Evolutionary conservation across 1,284 basidiomycete species (phyloP), one percentile per base, ranked within the genome.

Genomic region (Amylostereum areolatum): DNA sequence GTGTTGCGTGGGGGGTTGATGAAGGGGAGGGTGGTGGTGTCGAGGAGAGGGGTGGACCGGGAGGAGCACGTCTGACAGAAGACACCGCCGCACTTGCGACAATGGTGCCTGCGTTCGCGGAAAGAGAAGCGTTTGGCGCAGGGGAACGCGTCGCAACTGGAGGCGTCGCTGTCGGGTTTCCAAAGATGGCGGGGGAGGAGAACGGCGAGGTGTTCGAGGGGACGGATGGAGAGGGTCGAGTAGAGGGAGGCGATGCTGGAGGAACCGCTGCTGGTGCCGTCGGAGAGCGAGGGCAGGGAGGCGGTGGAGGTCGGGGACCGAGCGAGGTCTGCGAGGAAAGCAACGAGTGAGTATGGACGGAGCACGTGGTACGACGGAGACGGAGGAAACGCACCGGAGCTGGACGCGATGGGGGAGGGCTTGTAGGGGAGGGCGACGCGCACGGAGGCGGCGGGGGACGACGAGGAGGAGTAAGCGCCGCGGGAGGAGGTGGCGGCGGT

Each of bases 61-160:
- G 72, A 68, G 3, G 80, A 77, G 61, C 85, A 88, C 4, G 74
- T 63, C 36, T 63, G 64, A 63, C 85, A 89, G 63, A 81, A 86
- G n/a, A 88, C 68, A 52, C 83, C 85, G 47, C 86, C 86, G 55
- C 86, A 89, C 61, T 89, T 89, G 62, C 86, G 76, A 66, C 86
- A 89, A 55, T 89, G 86, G 62, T 89, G 85, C 67, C 79, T 78
- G 54, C 85, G 83, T 55, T 86, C 82, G 45, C 82, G 75, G 52
- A 89, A 62, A 50, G 78, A 73, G 63, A 89, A 89, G 42, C 62
- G 63, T 55, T 75, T 70, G 50, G 71, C 72, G 66, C 86, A 89
- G 56, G 77, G 74, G 54, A 86, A 83, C 59, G 77, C 85, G 68
- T 89, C 85, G 68, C 86, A 89, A 43, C 65, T 61, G 4, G 74